Base-by-base conservation (phyloP, 176 grass and related monocot genomes). In the Carex myosuroides region DNA sequence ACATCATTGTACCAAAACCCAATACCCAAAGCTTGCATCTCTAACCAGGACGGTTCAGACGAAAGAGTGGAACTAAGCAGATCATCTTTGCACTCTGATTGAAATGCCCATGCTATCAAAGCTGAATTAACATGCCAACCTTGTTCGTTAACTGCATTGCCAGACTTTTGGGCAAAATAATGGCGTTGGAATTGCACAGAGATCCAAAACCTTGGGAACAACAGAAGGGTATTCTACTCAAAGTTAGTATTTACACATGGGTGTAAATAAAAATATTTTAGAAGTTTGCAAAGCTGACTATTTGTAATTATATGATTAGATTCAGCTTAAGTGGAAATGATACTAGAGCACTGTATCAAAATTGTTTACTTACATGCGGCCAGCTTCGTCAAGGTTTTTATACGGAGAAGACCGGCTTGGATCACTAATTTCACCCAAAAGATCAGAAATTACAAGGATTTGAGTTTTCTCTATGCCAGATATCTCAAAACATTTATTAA, bases 81-180 rank as follows among this genome's bases (percentile, higher is more conserved):
- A 93, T 98, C 95, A 82, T 94, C 92, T 84, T 98, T 92, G 85
- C 95, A 98, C 73, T 93, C 91, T 90, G 95, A 94, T 82, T 94
- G 95, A 84, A 93, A 86, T 22, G 95, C 95, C 95, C 95, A 94
- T 50, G 91, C 90, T 82, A 94, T 86, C 48, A 90, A 91, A 87
- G 87, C 69, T 78, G 92, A 94, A 91, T 90, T 82, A 68, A 94
- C 41, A 80, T 20, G 29, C 69, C 81, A 84, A 44, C 63, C 52
- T 86, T 94, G 87, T 68, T 48, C 80, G 57, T 65, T 65, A 86
- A 84, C 86, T 71, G 81, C 70, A 85, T 73, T 41, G 60, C 79
- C 88, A 89, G 21, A 80, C 67, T 42, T 88, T 44, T 85, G 86
- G 73, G 85, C 35, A 53, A 81, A 86, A 86, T 87, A 84, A 35